Percentiles rank a stretch among this genome's conserved stretches.
These are phyloP conservation scores for Limonium bicolor DNA, from an alignment of 148 eudicot genomes.

Conservation along the genomic window DNA sequence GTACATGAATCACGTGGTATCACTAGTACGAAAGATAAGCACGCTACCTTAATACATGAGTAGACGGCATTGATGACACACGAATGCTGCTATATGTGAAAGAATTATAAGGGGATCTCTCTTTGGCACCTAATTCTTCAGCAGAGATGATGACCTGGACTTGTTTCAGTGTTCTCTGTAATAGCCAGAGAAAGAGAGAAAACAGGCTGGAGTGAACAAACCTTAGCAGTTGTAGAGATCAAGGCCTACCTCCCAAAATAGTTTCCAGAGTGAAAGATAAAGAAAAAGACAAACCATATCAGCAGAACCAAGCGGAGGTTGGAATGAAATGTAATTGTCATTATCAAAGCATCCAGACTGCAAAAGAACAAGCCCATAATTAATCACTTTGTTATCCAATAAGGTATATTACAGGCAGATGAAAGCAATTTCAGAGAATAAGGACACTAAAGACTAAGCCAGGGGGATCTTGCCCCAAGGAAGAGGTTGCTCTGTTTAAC, in stretches of 20 bases:
- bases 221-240: neutral
- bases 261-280: slow-evolving; percentile 1
- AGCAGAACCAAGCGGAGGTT: slow-evolving; percentile 26
- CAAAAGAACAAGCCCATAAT: slow-evolving; percentile 8
- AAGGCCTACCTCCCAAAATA: neutral
- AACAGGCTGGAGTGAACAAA: slow-evolving; percentile 1
- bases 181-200: slow-evolving; percentile 2
- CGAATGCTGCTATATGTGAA: slow-evolving; percentile 40
- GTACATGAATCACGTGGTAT: too few relatives aligned
- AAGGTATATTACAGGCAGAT: too few relatives aligned
- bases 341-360: slow-evolving; percentile 50
- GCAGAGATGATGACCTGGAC: slow-evolving; percentile 59
- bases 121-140: slow-evolving; percentile 60
- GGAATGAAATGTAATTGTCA: slow-evolving; percentile 47
- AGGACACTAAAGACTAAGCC: too few relatives aligned
- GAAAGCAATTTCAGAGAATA: too few relatives aligned
- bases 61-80: slow-evolving; percentile 30
- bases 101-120: slow-evolving; percentile 50
- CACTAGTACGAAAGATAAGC: too few relatives aligned
- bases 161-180: slow-evolving; percentile 38
- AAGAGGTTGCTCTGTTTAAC: too few relatives aligned
- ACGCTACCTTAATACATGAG: slow-evolving; percentile 39
- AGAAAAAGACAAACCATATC: slow-evolving; percentile 30
- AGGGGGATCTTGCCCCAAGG: too few relatives aligned
- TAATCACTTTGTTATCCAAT: too few relatives aligned